These are phyloP conservation scores for Takashimella koratensis DNA, from an alignment of 1,284 basidiomycete species.

Conservation along the genomic window DNA sequence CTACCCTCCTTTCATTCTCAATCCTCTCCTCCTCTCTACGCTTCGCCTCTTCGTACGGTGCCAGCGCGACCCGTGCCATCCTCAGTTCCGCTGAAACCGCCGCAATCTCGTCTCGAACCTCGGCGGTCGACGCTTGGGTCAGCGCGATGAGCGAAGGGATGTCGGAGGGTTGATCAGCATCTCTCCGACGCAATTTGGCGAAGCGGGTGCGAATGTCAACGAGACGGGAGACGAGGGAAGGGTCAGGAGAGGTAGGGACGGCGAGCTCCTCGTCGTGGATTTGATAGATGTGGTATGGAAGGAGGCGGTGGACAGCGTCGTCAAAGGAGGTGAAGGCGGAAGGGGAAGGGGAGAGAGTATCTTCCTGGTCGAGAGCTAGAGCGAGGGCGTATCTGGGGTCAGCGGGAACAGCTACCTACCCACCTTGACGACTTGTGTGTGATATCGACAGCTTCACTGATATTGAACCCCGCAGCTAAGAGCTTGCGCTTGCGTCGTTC, in stretches of 20 bases:
- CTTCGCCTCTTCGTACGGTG: conserved; percentile 4
- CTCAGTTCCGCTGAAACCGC: conserved; percentile 14
- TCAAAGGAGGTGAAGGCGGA: conserved; percentile 28
- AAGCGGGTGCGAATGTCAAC: conserved; percentile 27
- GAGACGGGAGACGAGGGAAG: no score
- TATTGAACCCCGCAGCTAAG: no score
- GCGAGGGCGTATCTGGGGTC: conserved; percentile 30
- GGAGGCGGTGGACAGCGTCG: conserved; percentile 35
- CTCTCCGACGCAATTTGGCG: conserved; percentile 21
- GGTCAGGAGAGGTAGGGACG: no score
- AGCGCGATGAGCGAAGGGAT: conserved; percentile 32
- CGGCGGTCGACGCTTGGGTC: conserved; percentile 22
- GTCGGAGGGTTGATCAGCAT: conserved; percentile 30
- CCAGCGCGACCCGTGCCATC: conserved; percentile 1
- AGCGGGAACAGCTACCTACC: background rate
- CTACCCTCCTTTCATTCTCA: conserved; percentile 1
- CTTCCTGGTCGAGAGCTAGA: conserved; percentile 33
- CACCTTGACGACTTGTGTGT: background rate
- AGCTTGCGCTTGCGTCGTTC: no score
- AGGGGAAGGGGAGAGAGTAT: conserved; percentile 26
- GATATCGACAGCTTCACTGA: background rate
- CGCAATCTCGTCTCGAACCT: conserved; percentile 28
- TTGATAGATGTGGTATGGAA: conserved; percentile 46
- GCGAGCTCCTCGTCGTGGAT: conserved; percentile 42
- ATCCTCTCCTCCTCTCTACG: conserved; percentile 3